A percentile compares a stretch with the other conserved stretches of the same genome.
These are phyloP conservation scores for Aspergillus niger DNA, from an alignment of 2,329 filamentous ascomycete genomes.

Conservation along the genomic window DNA sequence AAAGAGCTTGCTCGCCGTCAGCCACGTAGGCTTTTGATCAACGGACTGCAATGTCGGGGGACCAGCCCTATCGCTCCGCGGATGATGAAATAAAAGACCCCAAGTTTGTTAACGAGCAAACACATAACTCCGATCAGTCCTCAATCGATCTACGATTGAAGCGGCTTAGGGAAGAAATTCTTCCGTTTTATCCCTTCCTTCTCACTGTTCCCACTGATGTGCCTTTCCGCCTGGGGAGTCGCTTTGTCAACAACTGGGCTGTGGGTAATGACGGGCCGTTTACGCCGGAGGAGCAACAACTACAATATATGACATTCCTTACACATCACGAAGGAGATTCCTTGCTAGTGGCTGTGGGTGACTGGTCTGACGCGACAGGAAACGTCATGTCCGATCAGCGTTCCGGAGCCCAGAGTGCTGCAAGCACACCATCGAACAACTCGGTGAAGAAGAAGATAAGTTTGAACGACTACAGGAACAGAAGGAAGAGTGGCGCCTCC, in stretches of 20 bases:
- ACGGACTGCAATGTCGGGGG: constrained; percentile 45
- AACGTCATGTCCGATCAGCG: constrained; percentile 48
- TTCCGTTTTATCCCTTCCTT: constrained; percentile 49
- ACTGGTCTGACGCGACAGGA: constrained; percentile 54
- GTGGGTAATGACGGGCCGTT: constrained; percentile 56
- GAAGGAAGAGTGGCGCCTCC: constrained; percentile 44
- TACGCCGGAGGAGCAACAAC: constrained; percentile 55
- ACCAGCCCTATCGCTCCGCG: constrained; percentile 33
- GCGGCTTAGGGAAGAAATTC: constrained; percentile 43
- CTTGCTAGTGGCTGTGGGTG: constrained; percentile 55
- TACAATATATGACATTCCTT: constrained; percentile 65
- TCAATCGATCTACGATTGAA: constrained; percentile 41
- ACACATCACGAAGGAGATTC: constrained; percentile 59
- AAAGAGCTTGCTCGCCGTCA: neutral
- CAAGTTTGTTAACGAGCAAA: constrained; percentile 24
- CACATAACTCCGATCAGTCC: constrained; percentile 29
- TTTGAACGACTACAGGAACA: constrained; percentile 62
- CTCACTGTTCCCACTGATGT: constrained; percentile 50
- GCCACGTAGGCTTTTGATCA: constrained; percentile 7
- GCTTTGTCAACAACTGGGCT: constrained; percentile 50
- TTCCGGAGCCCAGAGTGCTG: constrained; percentile 40
- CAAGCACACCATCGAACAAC: constrained; percentile 43
- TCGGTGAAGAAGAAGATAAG: constrained; percentile 63
- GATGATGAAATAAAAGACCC: constrained; percentile 29
- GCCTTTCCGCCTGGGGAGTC: constrained; percentile 47